Evolutionary conservation across 805 yeast species (phyloP), one percentile per base, ranked within the genome.

Genomic region (Myxozyma vanderwaltii): DNA sequence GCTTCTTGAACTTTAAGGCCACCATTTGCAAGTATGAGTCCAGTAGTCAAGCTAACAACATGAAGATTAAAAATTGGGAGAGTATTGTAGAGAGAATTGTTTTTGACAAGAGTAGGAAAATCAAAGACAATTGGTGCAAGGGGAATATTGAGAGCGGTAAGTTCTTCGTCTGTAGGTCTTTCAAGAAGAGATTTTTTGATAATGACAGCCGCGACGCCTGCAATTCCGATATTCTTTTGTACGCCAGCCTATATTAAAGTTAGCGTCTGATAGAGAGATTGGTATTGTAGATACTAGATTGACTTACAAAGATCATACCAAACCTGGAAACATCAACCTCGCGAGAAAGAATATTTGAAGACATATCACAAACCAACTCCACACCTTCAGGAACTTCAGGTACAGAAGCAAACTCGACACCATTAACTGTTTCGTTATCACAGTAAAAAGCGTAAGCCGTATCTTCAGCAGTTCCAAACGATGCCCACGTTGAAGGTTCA

Each of bases 381-480:
- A 88, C 85, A 24, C 82, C 84, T 46, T 76, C 86, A 74, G 82
- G 88, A 62, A 79, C 83, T 64, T 75, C 81, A 69, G 76, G 81
- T 31, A 76, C 74, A 55, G 74, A 77, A 38, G 83, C 82, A 77
- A 88, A 90, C 75, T 94, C 99, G 57, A 86, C 89, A 63, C 99
- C 99, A 72, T 89, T 83, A 38, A 94, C 98, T 12, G 99, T 94
- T 77, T 94, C 99, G 74, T 94, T 94, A 75, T 94, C 99, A 77
- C 98, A 91, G 70, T 86, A 82, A 74, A 90, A 94, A 57, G 92
- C 82, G 71, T 85, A 94, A 1, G 97, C 90, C 26, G 91, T 84
- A 56, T 87, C 83, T n/a, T 77, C 75, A 24, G 83, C 78, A 46
- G 80, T 76, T 49, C 79, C 69, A 51, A 72, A 74, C 64, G 81